Evolutionary conservation across 2,329 filamentous ascomycete genomes (phyloP), one percentile per base, ranked within the genome.

Genomic region (Pyrenochaeta sp.): DNA sequence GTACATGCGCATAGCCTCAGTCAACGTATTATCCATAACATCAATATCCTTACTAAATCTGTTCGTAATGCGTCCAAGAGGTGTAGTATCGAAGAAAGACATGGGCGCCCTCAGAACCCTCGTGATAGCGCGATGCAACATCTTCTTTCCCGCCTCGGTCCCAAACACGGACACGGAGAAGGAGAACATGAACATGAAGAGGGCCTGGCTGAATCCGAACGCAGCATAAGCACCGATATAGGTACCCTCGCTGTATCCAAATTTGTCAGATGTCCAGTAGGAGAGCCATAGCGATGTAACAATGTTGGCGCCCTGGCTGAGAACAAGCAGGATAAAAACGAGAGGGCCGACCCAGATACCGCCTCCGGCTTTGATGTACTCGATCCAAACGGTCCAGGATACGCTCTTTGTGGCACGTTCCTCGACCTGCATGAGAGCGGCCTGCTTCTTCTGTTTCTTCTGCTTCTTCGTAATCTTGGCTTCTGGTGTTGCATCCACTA

Each of bases 21-120:
- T 88, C 29, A 96, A 75, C 44, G 86, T 90, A 69, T 96, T 96
- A 74, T 97, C 94, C 90, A 97, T 95, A 43, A 94, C 90, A 63
- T 96, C 90, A 27, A 97, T 89, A 63, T 99, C 94, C 58, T 93
- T 88, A 21, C 90, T 95, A 73, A 97, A 97, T 11, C 94, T 89
- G 69, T 97, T 97, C 15, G 91, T 96, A 68, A 97, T 96, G 24
- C 93, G 87, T 14, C 94, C 94, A 1, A 97, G 81, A 0, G 94
- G 94, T 1, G 94, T 97, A 0, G 94, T 97, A 62, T 99, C 94
- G 74, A 97, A 97, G 75, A 97, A 97, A 4, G 89, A 88, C 90
- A 87, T 86, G 1, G 85, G 85, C 3, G 85, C 84, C 32, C 84
- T 76, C 7, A 87, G 69, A 1, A 94, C 90, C 11, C 89, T 81